A percentile compares a stretch with the other conserved stretches of the same genome.
Evolutionary conservation across 257 asterid genomes (phyloP).

Genomic region (Striga asiatica): DNA sequence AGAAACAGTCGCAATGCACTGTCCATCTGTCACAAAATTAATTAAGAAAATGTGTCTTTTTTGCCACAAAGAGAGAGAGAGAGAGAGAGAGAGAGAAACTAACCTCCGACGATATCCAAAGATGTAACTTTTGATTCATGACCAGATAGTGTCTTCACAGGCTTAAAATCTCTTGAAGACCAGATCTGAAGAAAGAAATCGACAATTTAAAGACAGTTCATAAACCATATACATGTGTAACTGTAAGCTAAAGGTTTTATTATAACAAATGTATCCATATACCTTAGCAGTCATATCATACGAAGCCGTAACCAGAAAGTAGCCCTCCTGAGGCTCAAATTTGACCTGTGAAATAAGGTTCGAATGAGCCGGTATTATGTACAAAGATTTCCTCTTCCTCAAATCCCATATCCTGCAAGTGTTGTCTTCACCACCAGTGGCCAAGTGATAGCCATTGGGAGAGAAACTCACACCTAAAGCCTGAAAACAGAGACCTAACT

Average conservation of each 20-base stretch:
- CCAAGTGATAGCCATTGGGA: constrained; percentile 91
- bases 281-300: constrained; percentile 91
- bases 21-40: constrained; percentile 68
- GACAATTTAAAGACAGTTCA: too few species aligned
- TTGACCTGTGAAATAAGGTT: constrained; percentile 89
- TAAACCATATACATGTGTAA: too few species aligned
- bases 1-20: constrained; percentile 62
- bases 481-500: constrained; percentile 30
- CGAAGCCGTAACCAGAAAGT: constrained; percentile 80
- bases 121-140: constrained; percentile 88
- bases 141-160: constrained; percentile 66
- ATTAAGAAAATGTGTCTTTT: too few species aligned
- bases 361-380: constrained; percentile 85
- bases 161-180: constrained; percentile 89
- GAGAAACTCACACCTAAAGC: constrained; percentile 79
- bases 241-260: too few species aligned
- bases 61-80: too few species aligned
- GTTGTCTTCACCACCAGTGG: constrained; percentile 95
- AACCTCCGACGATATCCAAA: constrained; percentile 68
- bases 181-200: constrained; percentile 40
- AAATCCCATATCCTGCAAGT: constrained; percentile 93
- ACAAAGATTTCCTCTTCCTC: constrained; percentile 67
- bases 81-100: constrained; percentile 14
- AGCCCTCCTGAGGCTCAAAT: constrained; percentile 90
- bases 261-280: too few species aligned